Base-by-base conservation (phyloP, 805 yeast species). In the Yarrowia divulgata region DNA sequence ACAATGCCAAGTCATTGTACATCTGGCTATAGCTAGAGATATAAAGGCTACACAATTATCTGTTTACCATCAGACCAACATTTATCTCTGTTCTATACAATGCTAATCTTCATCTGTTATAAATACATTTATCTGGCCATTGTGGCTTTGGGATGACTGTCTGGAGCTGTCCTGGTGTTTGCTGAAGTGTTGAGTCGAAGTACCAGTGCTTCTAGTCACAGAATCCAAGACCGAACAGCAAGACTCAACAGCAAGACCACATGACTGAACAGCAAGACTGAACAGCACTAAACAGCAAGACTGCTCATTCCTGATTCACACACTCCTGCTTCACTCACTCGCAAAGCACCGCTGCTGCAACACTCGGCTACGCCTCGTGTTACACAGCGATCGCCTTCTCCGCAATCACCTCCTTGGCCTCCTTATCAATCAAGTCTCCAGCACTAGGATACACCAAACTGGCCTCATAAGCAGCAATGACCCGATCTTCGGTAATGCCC, bases 381-480 rank as follows among this genome's bases (percentile, higher is more conserved):
- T 37, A 54, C 3, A 83, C 83, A 67, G 85, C 86, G 16, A 91
- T 81, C 10, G 91, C 86, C 73, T 90, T 93, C 63, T 84, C 84
- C 48, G 97, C 94, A 29, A 93, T 83, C 8, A 85, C 78, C 70
- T 86, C 89, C 88, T 90, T 91, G 7, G 83, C 85, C 35, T 89
- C 94, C 72, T 85, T 86, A 69, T 88, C 91, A 45, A 90, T 86
- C 74, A 93, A 80, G 48, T 84, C 84, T n/a, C 93, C 94, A 8
- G 89, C 85, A 70, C 84, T 82, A 9, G 87, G 85, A 75, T 87
- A 91, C 12, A 88, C 90, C 83, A 91, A 82, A 80, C 97, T 90
- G 18, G 97, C 92, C 75, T 95, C 98, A 79, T 94, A 95, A 0
- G 94, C 95, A 75, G 87, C 83, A 9, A 87, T 84, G 18, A 95